Base-by-base conservation (phyloP, 2,329 filamentous ascomycete species). In the Penicillium sp. region DNA sequence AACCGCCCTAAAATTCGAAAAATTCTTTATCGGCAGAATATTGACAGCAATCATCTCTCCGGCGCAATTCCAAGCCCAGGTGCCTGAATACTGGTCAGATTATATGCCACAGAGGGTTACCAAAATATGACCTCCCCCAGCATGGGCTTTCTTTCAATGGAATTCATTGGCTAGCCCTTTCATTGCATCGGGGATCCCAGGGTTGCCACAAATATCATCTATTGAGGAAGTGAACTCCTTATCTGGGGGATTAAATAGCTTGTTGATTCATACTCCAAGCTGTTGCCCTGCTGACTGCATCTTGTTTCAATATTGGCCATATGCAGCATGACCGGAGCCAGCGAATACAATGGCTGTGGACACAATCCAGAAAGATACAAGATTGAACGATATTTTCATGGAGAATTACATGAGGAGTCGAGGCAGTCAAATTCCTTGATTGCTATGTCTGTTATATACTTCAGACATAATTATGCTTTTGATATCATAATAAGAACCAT, bases 401-500 rank as follows among this genome's bases (percentile, higher is more conserved):
- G 39, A 42, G 11, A 14, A 19, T 19, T 10, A 19, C 11, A 42
- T 22, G 39, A 22, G 39, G 14, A 22, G 35, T n/a, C 35, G 2
- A 9, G 35, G n/a, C 11, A 10, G 16, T 19, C 16, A n/a, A 31
- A 31, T 29, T 47, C 8, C 45, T 47, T 22, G 26, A 31, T 29
- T 21, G 46, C 31, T 8, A 13, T 24, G n/a, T 49, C 27, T 19
- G 10, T 47, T 47, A 16, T 49, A 22, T 14, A 29, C 11, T 22
- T 7, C 29, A 39, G 51, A 35, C 26, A 37, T 27, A 42, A 52
- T 47, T 59, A 54, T 53, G 47, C 45, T 54, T 33, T 47, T 24
- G 6, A 26, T 52, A 39, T 27, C 26, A 39, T 16, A 27, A 29
- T 46, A 26, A 29, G 29, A 19, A 47, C 46, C 46, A 48, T 48